These are phyloP conservation scores for Candida pini DNA, from an alignment of 805 yeast genomes.

Conservation along the genomic window DNA sequence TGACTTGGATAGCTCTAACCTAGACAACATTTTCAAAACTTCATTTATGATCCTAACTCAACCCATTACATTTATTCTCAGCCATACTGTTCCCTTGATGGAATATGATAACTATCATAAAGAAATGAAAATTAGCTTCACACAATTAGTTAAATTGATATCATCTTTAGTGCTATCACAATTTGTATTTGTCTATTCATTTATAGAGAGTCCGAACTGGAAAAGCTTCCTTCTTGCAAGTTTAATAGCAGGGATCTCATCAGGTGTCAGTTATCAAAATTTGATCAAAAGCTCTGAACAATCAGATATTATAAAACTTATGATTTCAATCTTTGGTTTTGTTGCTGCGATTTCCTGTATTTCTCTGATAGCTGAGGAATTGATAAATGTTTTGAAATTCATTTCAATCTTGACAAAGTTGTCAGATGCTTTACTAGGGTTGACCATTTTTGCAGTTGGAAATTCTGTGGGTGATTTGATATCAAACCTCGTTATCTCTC, in stretches of 20 bases:
- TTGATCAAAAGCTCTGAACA: conserved; percentile 15
- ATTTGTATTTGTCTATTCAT: conserved; percentile 15
- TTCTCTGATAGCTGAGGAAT: conserved; percentile 61
- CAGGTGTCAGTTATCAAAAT: conserved; percentile 12
- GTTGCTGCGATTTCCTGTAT: conserved; percentile 62
- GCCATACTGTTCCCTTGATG: conserved; percentile 22
- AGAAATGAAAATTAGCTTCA: conserved; percentile 16
- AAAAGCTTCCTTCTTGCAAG: conserved; percentile 8
- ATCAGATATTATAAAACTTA: conserved; percentile 17
- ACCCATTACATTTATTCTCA: conserved; percentile 18
- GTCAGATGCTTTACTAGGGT: conserved; percentile 76
- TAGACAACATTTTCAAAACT: conserved; percentile 3
- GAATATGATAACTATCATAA: conserved; percentile 15
- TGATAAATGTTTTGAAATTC: conserved; percentile 58
- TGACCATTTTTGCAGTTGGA: conserved; percentile 87
- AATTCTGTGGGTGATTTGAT: conserved; percentile 89
- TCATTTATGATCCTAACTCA: conserved; percentile 8
- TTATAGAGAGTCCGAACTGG: conserved; percentile 14
- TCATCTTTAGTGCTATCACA: conserved; percentile 17
- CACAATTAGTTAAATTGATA: conserved; percentile 13
- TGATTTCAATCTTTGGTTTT: conserved; percentile 55
- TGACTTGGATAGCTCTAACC: too few relatives aligned
- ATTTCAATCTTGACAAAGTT: conserved; percentile 54
- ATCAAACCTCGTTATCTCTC: conserved; percentile 74
- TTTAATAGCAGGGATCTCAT: conserved; percentile 1